Evolutionary conservation across 2,329 filamentous ascomycete genomes (phyloP), one percentile per base, ranked within the genome.

Genomic region (Talaromyces sp.): DNA sequence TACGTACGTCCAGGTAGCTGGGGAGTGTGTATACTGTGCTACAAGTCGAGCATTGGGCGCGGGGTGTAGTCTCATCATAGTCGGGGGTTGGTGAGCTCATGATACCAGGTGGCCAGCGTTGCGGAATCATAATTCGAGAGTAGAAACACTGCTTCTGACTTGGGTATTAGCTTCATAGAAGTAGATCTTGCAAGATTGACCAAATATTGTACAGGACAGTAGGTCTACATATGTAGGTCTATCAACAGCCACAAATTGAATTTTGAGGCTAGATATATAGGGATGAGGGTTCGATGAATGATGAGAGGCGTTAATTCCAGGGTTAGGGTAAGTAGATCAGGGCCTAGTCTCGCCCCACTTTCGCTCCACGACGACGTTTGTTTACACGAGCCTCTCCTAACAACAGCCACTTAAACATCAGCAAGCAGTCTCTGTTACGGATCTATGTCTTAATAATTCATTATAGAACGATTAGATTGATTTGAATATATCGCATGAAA

Each of bases 341-440:
- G 25, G 25, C 17, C 33, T 33, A 35, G 25, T 15, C 13, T 7
- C 5, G 21, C 40, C 21, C 19, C 10, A 22, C 19, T 25, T n/a
- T 7, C 25, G 43, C 43, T 46, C 43, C 43, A 46, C 43, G 43
- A 45, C 43, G 43, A 35, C 45, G n/a, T 33, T 48, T 48, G 45
- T 48, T 48, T 48, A 48, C 45, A 19, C 43, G 25, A 10, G 25
- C 22, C 41, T 6, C 43, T n/a, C 43, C 43, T 46, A n/a, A 31
- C 28, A 33, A 48, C 45, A n/a, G 11, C 37, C 25, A 28, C 4
- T 28, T 7, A 28, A 28, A 28, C 25, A 28, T 48, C 28, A 28
- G 1, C 40, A 43, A 15, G 9, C 4, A 28, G 7, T 28, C 25
- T 28, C 28, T 10, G 43, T 28, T 48, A 48, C 45, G 28, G 19